Conservation (phyloP, 352 stramenopile genomes). For the Aphanomyces invadans region DNA sequence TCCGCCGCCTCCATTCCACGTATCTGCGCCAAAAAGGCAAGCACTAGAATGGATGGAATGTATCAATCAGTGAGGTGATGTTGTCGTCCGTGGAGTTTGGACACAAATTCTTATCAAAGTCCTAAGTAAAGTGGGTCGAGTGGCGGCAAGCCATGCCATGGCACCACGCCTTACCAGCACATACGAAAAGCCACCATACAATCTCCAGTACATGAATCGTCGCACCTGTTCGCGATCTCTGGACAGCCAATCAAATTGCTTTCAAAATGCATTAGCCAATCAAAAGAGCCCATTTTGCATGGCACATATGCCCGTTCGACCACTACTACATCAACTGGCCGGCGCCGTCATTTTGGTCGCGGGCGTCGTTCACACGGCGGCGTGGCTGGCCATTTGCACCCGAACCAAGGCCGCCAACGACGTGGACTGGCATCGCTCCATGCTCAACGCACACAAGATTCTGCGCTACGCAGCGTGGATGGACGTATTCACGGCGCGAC, state of each 20-base stretch:
- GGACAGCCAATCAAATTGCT: neutral
- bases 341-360: conserved; percentile 29
- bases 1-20: neutral
- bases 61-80: too few species aligned
- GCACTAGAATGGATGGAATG: neutral
- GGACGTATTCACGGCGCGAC: conserved; percentile 24
- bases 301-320: conserved; percentile 27
- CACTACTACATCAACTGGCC: conserved; percentile 37
- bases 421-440: conserved; percentile 27
- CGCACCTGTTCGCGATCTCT: too few species aligned
- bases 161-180: too few species aligned
- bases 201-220: too few species aligned
- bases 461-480: conserved; percentile 24
- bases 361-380: conserved; percentile 33
- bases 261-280: neutral
- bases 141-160: too few species aligned
- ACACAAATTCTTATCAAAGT: too few species aligned
- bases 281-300: neutral
- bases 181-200: too few species aligned
- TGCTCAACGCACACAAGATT: conserved; percentile 23
- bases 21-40: neutral
- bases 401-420: conserved; percentile 18
- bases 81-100: too few species aligned
- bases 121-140: too few species aligned
- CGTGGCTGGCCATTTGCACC: conserved; percentile 32